Base-by-base conservation (phyloP, 2,329 filamentous ascomycete species). In the Scolecobasidium constrictum region DNA sequence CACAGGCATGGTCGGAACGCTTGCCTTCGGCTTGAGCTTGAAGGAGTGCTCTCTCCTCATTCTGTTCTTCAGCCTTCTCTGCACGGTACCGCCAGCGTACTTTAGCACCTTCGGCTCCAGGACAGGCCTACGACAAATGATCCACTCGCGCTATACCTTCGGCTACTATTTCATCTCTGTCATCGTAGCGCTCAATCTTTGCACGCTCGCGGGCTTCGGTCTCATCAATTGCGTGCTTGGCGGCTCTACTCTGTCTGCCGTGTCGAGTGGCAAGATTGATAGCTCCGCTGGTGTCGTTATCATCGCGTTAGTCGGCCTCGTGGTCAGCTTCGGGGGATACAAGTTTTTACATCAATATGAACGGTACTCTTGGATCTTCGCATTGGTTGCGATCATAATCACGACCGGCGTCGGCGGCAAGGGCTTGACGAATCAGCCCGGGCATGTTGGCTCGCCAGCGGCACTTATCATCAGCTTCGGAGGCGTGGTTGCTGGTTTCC, bases 121-220 rank as follows among this genome's bases (percentile, higher is more conserved):
- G 45, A 75, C 71, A 47, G 77, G 77, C 3, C 76, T 78, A 50
- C 63, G 77, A 40, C 79, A 75, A 35, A 71, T 80, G 72, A 71
- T 76, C 20, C 68, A 77, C 49, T 69, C 74, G 4, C 66, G 75
- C 11, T 81, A 77, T 52, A 63, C 71, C 15, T 79, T 80, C 69
- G 77, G 77, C 6, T 81, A 73, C 72, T 81, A 72, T 66, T 76
- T 76, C 1, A 72, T 72, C 43, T 80, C 79, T 55, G 57, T 82
- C 5, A 68, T 79, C 23, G 75, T 78, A 12, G 51, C 80, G 17
- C 61, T 82, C 45, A 81, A 80, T 51, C 62, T 81, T 35, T 68
- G 81, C 35, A 69, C 78, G 15, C 64, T 80, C 53, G 63, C 80
- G 3, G 76, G 77, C 7, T 81, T 80, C 50, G 65, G 67, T 16